Evolutionary conservation across 176 grass and related monocot genomes (phyloP).

Genomic region (Phoenix roebelenii): DNA sequence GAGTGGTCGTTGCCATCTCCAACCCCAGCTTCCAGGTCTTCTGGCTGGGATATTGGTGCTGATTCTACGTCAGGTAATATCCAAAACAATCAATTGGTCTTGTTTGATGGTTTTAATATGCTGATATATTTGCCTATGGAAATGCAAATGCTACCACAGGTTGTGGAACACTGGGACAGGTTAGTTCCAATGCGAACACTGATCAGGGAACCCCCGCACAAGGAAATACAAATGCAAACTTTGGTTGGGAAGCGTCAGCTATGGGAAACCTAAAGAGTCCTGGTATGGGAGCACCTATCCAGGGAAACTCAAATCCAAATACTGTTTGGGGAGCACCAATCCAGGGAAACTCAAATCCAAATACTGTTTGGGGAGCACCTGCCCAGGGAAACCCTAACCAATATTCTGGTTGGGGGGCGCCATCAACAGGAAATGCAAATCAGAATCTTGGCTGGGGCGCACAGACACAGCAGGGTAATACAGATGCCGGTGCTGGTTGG

Average conservation of each 20-base stretch:
- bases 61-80: conserved; percentile 39
- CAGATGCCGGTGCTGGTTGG: conserved; percentile 29
- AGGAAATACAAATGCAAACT: conserved; percentile 6
- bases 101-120: not conserved
- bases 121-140: too few relatives aligned
- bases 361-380: conserved; percentile 26
- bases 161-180: not conserved
- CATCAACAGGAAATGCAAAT: not conserved
- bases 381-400: not conserved
- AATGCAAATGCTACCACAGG: not conserved
- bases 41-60: conserved; percentile 7
- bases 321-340: conserved; percentile 22
- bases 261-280: conserved; percentile 7
- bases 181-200: not conserved
- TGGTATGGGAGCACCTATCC: not conserved
- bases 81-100: conserved; percentile 1
- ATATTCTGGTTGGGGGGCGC: conserved; percentile 12
- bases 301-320: conserved; percentile 20
- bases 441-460: conserved; percentile 1
- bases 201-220: not conserved
- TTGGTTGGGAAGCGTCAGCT: conserved; percentile 27
- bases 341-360: conserved; percentile 19
- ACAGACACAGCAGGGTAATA: conserved; percentile 33
- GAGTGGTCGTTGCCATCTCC: conserved; percentile 72
- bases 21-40: conserved; percentile 47